Conservation (phyloP, 2,329 filamentous ascomycete species). For the Aspergillus udagawae region DNA sequence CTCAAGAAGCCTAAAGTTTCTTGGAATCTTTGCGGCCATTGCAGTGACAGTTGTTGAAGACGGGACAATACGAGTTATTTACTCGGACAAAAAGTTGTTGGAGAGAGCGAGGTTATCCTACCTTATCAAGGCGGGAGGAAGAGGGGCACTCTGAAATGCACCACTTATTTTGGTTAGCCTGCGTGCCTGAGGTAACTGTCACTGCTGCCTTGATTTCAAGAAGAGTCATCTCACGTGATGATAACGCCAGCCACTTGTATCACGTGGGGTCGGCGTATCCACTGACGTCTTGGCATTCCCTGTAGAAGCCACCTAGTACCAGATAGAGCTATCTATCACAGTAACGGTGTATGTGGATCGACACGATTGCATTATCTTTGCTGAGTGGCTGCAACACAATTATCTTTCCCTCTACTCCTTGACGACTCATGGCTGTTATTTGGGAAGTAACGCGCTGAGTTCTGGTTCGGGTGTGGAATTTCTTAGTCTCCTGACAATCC, state of each 20-base stretch:
- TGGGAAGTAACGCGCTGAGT: neutral
- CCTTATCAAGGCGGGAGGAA: slow-evolving; percentile 4
- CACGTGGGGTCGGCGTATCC: slow-evolving; percentile 16
- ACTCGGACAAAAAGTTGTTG: slow-evolving; percentile 4
- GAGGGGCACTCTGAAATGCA: slow-evolving; percentile 14
- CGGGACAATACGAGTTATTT: neutral
- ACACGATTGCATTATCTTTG: neutral
- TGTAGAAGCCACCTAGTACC: slow-evolving; percentile 17
- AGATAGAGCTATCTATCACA: neutral
- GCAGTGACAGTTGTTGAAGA: slow-evolving; percentile 1
- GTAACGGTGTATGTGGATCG: neutral
- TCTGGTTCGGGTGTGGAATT: neutral
- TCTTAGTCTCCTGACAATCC: neutral
- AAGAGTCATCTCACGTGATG: slow-evolving; percentile 3
- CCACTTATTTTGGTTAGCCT: neutral
- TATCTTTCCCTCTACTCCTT: neutral
- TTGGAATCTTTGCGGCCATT: slow-evolving; percentile 74
- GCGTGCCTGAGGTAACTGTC: neutral
- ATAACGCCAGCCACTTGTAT: slow-evolving; percentile 3
- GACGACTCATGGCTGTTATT: neutral
- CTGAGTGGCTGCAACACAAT: neutral
- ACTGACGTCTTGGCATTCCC: slow-evolving; percentile 17
- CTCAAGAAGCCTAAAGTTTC: slow-evolving; percentile 94
- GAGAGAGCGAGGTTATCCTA: slow-evolving; percentile 8
- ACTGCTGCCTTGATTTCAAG: neutral